These are phyloP conservation scores for Codiaeum variegatum DNA, from an alignment of 441 rosid species.

Conservation along the genomic window DNA sequence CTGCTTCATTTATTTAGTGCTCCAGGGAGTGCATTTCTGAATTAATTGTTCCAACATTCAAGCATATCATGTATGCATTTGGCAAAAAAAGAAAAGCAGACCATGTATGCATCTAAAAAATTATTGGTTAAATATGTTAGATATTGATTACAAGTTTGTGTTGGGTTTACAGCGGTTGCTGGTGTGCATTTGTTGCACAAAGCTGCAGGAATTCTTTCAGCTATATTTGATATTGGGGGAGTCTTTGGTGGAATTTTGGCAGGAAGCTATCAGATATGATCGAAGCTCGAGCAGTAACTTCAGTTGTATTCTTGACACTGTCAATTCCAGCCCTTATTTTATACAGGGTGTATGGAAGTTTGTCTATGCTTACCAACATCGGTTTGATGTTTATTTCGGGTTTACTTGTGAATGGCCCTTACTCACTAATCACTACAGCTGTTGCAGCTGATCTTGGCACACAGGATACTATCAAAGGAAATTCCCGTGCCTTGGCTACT, in stretches of 20 bases:
- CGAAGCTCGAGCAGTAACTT: conserved; percentile 78
- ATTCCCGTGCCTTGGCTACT: conserved; percentile 78
- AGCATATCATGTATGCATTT: neutral
- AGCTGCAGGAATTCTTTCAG: conserved; percentile 80
- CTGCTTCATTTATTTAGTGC: neutral
- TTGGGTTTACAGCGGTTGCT: conserved; percentile 59
- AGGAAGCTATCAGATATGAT: conserved; percentile 71
- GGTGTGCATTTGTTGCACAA: conserved; percentile 77
- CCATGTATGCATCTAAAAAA: conserved; percentile 10
- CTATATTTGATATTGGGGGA: conserved; percentile 82
- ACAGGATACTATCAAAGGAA: conserved; percentile 64
- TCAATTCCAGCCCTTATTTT: conserved; percentile 73
- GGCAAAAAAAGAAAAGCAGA: no score
- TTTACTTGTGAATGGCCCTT: conserved; percentile 81
- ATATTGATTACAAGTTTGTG: conserved; percentile 19
- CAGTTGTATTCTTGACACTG: conserved; percentile 54
- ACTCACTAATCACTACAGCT: conserved; percentile 80
- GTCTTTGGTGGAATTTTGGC: conserved; percentile 79
- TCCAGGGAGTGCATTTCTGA: neutral
- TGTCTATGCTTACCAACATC: conserved; percentile 57
- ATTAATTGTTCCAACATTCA: neutral
- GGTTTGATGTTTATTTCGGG: conserved; percentile 75
- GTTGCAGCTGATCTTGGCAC: conserved; percentile 96
- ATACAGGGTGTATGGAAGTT: conserved; percentile 67
- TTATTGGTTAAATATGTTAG: neutral